Evolutionary conservation across 257 asterid species (phyloP), one percentile per base, ranked within the genome.

Genomic region (Fraxinus cuspidata): DNA sequence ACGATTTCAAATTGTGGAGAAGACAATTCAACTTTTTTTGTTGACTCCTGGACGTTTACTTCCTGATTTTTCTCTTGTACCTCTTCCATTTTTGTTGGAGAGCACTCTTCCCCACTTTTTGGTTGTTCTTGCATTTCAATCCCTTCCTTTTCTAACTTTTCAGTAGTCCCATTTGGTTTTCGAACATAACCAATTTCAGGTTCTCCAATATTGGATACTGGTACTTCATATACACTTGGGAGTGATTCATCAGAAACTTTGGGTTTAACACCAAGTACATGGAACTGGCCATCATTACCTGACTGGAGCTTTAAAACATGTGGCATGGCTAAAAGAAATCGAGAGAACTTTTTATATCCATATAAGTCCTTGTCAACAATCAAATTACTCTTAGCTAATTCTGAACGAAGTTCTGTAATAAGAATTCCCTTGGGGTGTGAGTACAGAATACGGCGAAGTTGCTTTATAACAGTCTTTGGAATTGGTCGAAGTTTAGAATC

Each of bases 261-360:
- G 42, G 78, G 67, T 21, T 66, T 67, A 42, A 82, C 80, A 31
- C 84, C 74, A 67, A 35, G 83, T 16, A 83, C 91, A 34, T 87
- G 23, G 81, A 78, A 77, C 47, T 77, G 75, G 60, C 92, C 94
- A 77, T 85, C 89, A 49, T 65, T 67, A 75, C 5, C 79, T 19
- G 79, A 32, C 73, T 83, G 84, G 70, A 95, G 86, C 91, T 84
- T 87, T 67, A 90, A 76, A 78, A 89, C 44, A 40, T 77, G 81
- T 34, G 98, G 97, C 97, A 93, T 88, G 21, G 98, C 93, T 18
- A 73, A 70, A 67, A 95, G 97, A 85, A 95, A 93, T 69, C 87
- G 90, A 69, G 96, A 81, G 85, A 95, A 90, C 82, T 88, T 95
- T 74, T 76, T 89, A 82, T 88, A 83, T 74, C 99, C 99, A 32